Evolutionary conservation across 352 stramenopile genomes (phyloP), one percentile per base, ranked within the genome.

Genomic region (Phytopythium aichiense): DNA sequence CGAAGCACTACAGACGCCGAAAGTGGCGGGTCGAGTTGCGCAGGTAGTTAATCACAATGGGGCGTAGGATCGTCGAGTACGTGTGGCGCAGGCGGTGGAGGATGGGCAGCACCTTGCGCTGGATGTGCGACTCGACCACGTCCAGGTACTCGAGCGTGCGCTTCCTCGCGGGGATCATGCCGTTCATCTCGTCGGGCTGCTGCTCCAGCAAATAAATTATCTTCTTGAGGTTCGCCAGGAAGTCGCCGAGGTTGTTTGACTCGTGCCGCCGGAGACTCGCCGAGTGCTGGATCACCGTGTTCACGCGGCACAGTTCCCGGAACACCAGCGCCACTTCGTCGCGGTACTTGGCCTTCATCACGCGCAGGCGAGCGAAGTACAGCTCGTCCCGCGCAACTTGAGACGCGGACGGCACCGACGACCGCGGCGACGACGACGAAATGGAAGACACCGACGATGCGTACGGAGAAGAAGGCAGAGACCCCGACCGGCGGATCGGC

Each of bases 141-240:
- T 91, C 77, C 56, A 94, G 64, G 54, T 92, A 92, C 66, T 85
- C 83, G 11, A 92, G 71, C 23, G 79, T 88, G 55, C 83, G 80
- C 66, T 92, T 92, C 25, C 79, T 74, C 15, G 70, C 61, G 43
- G 83, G 78, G 66, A 92, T 92, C 76, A 92, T 89, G 33, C 81
- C 81, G 58, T 72, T 77, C 55, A 84, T 76, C 63, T 94, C 84
- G 48, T 79, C 76, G 31, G 79, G 82, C 52, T 89, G 82, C 71
- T 94, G 85, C 64, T 91, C 81, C 53, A 94, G 71, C 77, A 94
- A 84, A 88, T 90, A 91, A 85, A 92, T 91, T 81, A 94, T 92
- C 66, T 91, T 91, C 71, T 92, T 94, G 63, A 94, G 79, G 72
- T 92, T 94, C 56, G 78, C 72, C 37, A 94, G 69, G 59, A 94